These are phyloP conservation scores for Westerdykella aurantiaca DNA, from an alignment of 2,329 filamentous ascomycete species.

Conservation along the genomic window DNA sequence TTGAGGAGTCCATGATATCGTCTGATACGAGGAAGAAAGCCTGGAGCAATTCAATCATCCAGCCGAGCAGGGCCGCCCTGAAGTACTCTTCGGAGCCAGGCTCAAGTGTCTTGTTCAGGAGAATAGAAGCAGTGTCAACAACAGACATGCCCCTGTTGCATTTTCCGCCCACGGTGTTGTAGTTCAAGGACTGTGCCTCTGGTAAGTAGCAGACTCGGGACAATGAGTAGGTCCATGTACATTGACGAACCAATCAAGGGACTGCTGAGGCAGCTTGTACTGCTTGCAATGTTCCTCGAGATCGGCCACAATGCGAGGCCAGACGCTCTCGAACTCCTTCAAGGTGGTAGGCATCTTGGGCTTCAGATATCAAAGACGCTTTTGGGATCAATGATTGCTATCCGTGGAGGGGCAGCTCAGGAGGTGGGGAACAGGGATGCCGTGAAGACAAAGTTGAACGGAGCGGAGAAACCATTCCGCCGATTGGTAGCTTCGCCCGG, in stretches of 20 bases:
- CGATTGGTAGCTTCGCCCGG: slow-evolving; percentile 2
- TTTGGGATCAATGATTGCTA: not conserved
- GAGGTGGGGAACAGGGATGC: slow-evolving; percentile 11
- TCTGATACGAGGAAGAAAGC: slow-evolving; percentile 98
- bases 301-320: slow-evolving; percentile 77
- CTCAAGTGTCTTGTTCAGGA: slow-evolving; percentile 65
- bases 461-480: slow-evolving; percentile 12
- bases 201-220: slow-evolving; percentile 11
- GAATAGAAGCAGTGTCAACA: slow-evolving; percentile 78
- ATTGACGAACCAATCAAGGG: slow-evolving; percentile 80
- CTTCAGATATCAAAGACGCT: not conserved
- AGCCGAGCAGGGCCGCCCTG: slow-evolving; percentile 79
- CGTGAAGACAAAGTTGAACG: slow-evolving; percentile 10
- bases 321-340: slow-evolving; percentile 83
- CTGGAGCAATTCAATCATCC: slow-evolving; percentile 97
- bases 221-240: slow-evolving; percentile 41
- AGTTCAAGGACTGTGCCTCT: slow-evolving; percentile 62
- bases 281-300: slow-evolving; percentile 70
- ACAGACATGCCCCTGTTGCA: slow-evolving; percentile 99
- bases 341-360: slow-evolving; percentile 64
- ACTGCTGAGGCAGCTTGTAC: slow-evolving; percentile 77
- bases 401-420: slow-evolving; percentile 9
- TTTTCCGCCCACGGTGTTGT: slow-evolving; percentile 90
- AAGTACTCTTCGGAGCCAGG: slow-evolving; percentile 72
- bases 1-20: slow-evolving; percentile 96